Base-by-base conservation (phyloP, 495 filamentous ascomycete species). In the Talaromyces proteolyticus region DNA sequence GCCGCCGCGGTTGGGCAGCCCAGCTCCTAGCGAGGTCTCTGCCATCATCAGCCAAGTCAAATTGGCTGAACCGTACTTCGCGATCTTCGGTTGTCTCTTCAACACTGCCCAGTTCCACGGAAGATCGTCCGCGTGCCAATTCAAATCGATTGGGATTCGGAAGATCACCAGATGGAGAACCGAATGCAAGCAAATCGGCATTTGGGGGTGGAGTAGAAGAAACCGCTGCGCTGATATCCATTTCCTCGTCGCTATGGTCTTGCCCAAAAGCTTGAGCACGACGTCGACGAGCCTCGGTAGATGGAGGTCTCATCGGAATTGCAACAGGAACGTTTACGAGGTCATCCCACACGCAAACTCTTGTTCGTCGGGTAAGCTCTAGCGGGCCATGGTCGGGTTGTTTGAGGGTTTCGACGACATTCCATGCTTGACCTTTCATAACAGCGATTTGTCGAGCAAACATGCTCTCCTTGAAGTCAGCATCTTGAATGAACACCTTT, bases 341-440 rank as follows among this genome's bases (percentile, higher is more conserved):
- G 59, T 98, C 93, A 65, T 98, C 93, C 94, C 94, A 98, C 12
- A 98, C 91, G 59, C 90, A 95, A 25, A 97, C 91, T 57, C 92
- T 80, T 14, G 89, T 84, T 57, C 93, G 76, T 54, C 93, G 79
- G 17, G 92, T 96, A 51, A 98, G 76, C 67, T 98, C 93, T 16
- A 98, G 73, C 1, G 93, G 93, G 1, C 93, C 93, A 56, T 96
- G 92, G 64, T 96, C 94, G 1, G 78, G 75, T 3, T 84, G 86
- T 61, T 98, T 98, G 45, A 98, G 73, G 10, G 92, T 96, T 70
- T 98, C 93, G 7, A 98, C 91, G 2, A 98, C 93, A 65, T 98
- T 98, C 88, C 91, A 98, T 7, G 94, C 93, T 59, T 98, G 93
- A 4, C 93, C 93, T 70, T 98, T 98, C 88, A 98, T 93, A 37